Evolutionary conservation across 768 basidiomycete species (phyloP).

Genomic region (Exidia glandulosa): DNA sequence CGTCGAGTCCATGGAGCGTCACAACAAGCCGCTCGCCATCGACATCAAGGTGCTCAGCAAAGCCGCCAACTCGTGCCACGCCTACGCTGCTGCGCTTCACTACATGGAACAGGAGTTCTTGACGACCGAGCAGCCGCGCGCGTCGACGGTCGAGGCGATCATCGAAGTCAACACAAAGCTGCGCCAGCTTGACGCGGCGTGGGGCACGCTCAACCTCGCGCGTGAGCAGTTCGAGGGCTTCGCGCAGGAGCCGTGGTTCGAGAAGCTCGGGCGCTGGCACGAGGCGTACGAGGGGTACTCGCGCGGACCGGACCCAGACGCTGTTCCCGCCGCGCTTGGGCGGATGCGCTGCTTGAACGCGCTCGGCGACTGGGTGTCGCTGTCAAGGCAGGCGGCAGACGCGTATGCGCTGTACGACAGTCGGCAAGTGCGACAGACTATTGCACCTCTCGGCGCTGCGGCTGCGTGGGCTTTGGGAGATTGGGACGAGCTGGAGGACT

Average conservation of each 20-base stretch:
- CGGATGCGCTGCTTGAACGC: conserved; percentile 37
- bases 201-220: conserved; percentile 36
- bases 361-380: conserved; percentile 37
- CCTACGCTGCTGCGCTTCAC: conserved; percentile 40
- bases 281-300: conserved; percentile 31
- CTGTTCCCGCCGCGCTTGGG: conserved; percentile 26
- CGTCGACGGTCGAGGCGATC: conserved; percentile 33
- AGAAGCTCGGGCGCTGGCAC: conserved; percentile 40
- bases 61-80: conserved; percentile 34
- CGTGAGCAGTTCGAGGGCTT: conserved; percentile 26
- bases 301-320: conserved; percentile 14
- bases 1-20: conserved; percentile 42
- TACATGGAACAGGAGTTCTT: conserved; percentile 43
- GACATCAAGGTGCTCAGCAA: conserved; percentile 31
- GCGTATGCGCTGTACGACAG: conserved; percentile 24
- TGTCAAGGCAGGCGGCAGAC: conserved; percentile 29
- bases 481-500: conserved; percentile 40
- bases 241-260: conserved; percentile 38
- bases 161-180: conserved; percentile 42
- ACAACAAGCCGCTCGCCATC: conserved; percentile 36
- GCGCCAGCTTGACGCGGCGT: conserved; percentile 38
- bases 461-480: conserved; percentile 36
- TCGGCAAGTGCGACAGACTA: conserved; percentile 27
- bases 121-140: conserved; percentile 21
- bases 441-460: conserved; percentile 38